These are phyloP conservation scores for Takakia lepidozioides DNA, from an alignment of 225 moss, liverwort and hornwort genomes.

Conservation along the genomic window DNA sequence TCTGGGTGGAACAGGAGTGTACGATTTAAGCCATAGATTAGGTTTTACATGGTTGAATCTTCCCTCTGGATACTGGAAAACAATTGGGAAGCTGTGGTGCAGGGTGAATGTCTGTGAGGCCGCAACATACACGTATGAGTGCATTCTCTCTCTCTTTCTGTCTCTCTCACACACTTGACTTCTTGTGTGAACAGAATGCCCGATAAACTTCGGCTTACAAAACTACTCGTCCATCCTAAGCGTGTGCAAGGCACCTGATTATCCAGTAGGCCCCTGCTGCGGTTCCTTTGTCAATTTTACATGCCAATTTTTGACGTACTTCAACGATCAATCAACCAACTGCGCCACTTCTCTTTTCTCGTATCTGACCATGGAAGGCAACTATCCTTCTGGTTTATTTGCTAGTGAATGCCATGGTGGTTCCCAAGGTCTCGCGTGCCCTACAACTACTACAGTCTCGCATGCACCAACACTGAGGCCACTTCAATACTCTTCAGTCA, in stretches of 20 bases:
- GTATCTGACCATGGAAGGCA: slow-evolving; percentile 31
- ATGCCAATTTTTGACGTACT: slow-evolving; percentile 23
- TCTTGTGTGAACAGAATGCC: slow-evolving; percentile 29
- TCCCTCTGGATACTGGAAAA: no score
- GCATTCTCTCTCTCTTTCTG: no score
- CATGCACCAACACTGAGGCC: slow-evolving; percentile 16
- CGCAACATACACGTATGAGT: no score
- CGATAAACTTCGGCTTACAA: slow-evolving; percentile 23
- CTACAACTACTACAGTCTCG: slow-evolving; percentile 26
- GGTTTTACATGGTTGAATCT: no score
- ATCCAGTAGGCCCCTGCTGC: slow-evolving; percentile 15
- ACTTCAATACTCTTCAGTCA: no score
- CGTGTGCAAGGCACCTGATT: slow-evolving; percentile 18
- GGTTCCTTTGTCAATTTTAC: slow-evolving; percentile 23
- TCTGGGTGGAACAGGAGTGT: no score
- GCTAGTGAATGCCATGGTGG: slow-evolving; percentile 21
- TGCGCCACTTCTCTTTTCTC: slow-evolving; percentile 29
- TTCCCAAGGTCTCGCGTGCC: slow-evolving; percentile 24
- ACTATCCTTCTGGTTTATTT: slow-evolving; percentile 20
- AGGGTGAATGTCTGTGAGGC: no score
- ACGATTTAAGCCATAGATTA: no score
- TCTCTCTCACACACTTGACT: no score
- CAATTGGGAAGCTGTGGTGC: no score
- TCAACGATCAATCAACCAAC: slow-evolving; percentile 27
- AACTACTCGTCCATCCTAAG: slow-evolving; percentile 40